A percentile compares a stretch with the other conserved stretches of the same genome.
phyloP scores from a whole-genome alignment of 2,329 filamentous ascomycete genomes.

The Epichloe elymi region DNA sequence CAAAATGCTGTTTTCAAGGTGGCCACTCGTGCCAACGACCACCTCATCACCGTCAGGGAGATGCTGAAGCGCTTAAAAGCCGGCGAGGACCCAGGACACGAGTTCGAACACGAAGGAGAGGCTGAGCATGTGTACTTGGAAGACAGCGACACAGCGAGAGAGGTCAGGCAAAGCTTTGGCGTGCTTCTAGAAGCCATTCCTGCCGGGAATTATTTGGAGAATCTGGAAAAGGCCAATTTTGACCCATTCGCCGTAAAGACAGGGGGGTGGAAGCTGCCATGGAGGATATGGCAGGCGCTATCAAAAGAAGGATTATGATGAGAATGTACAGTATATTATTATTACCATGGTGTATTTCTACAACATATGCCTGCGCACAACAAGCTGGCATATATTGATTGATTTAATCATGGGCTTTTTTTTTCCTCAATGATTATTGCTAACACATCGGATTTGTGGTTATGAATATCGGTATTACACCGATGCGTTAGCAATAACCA shows the following conservation, averaged over 20 bases:
- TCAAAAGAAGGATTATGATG: conserved; percentile 34
- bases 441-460: no score
- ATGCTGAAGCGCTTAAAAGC: conserved; percentile 73
- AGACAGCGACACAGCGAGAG: conserved; percentile 23
- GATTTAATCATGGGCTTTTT: no score
- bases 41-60: conserved; percentile 83
- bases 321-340: not conserved
- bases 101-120: conserved; percentile 77
- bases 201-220: conserved; percentile 64
- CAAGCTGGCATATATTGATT: not conserved
- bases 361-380: not conserved
- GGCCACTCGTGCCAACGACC: conserved; percentile 87
- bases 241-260: conserved; percentile 58
- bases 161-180: conserved; percentile 54
- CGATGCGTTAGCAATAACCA: no score
- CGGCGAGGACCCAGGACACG: conserved; percentile 65
- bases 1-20: conserved; percentile 85
- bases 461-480: no score
- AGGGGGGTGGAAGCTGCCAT: conserved; percentile 69
- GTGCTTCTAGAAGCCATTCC: conserved; percentile 70
- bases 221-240: conserved; percentile 70
- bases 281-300: conserved; percentile 48
- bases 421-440: no score
- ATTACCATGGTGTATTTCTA: not conserved
- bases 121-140: conserved; percentile 45